phyloP scores from a whole-genome alignment of 768 basidiomycete species.

The Tylopilus felleus region DNA sequence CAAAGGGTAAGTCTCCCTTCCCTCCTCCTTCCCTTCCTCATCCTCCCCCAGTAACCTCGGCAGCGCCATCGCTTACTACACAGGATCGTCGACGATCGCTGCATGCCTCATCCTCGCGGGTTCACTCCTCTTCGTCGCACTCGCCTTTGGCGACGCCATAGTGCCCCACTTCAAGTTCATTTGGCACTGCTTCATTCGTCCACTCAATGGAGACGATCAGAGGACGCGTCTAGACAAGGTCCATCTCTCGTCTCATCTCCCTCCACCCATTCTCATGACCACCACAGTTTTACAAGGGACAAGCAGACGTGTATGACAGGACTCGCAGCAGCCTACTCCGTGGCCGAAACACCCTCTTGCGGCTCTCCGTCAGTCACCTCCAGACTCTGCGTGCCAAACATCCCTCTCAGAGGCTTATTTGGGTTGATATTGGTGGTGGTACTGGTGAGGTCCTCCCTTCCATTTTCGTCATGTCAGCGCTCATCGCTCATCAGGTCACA shows the following conservation, averaged over 20 bases:
- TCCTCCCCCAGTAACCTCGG: constrained; percentile 12
- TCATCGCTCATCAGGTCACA: constrained; percentile 36
- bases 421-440: constrained; percentile 79
- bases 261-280: neutral
- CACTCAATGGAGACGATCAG: constrained; percentile 40
- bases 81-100: constrained; percentile 28
- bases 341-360: constrained; percentile 70
- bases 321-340: constrained; percentile 60
- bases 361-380: constrained; percentile 62
- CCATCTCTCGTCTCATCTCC: neutral
- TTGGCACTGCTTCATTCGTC: constrained; percentile 49
- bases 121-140: constrained; percentile 18
- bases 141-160: constrained; percentile 26
- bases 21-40: neutral
- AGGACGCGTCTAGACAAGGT: constrained; percentile 46
- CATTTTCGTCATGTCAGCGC: neutral
- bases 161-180: constrained; percentile 44
- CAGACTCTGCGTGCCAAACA: constrained; percentile 40
- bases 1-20: constrained; percentile 9
- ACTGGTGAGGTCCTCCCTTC: constrained; percentile 40
- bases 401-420: constrained; percentile 52
- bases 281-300: constrained; percentile 58
- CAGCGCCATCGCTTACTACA: constrained; percentile 22
- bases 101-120: constrained; percentile 28
- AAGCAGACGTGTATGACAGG: constrained; percentile 70